Evolutionary conservation across 2,329 filamentous ascomycete genomes (phyloP).

Genomic region (Arthroderma sp.): DNA sequence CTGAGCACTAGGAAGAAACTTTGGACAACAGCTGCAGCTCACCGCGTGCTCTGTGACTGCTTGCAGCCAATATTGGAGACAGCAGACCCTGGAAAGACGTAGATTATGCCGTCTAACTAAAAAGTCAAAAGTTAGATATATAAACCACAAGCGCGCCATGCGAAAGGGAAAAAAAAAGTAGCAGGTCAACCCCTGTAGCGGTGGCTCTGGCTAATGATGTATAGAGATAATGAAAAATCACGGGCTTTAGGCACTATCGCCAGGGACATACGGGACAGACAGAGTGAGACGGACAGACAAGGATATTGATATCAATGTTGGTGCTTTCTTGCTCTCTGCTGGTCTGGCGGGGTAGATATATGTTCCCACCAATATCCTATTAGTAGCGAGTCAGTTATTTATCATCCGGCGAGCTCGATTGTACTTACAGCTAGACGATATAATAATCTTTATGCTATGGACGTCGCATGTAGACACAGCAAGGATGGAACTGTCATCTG

Average conservation of each 20-base stretch:
- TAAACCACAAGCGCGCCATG: not conserved
- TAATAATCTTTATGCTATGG: not conserved
- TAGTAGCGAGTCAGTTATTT: not conserved
- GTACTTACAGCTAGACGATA: not conserved
- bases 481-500: not conserved
- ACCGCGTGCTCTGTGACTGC: slow-evolving; percentile 1
- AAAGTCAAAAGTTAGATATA: not conserved
- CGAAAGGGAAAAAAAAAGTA: not conserved
- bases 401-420: not conserved
- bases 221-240: not conserved
- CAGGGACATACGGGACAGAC: not conserved
- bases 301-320: not conserved
- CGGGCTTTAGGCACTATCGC: not conserved
- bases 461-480: not conserved
- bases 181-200: not conserved
- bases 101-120: not conserved
- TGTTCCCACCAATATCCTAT: not conserved
- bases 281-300: no score
- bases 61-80: not conserved
- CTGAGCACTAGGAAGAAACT: not conserved
- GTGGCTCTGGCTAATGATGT: not conserved
- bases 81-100: not conserved
- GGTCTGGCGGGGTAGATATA: not conserved
- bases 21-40: not conserved
- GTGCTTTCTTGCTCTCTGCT: no score